A percentile compares a stretch with the other conserved stretches of the same genome.
Conservation (phyloP, 164 flowering plant species). For the Nelumbo lutea region DNA sequence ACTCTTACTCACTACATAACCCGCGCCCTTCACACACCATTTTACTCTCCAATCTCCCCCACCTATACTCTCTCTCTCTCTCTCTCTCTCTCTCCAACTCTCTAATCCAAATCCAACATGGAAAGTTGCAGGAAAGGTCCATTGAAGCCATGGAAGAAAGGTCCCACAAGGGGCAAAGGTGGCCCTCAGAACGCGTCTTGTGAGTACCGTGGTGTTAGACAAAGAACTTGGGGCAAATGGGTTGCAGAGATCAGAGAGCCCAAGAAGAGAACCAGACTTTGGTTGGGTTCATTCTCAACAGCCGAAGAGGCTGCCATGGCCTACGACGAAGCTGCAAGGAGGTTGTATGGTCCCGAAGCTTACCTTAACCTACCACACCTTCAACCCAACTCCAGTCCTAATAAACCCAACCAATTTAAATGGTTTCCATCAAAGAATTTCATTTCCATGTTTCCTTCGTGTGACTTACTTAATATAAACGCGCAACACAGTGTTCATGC, state of each 20-base stretch:
- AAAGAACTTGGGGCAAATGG: conserved; percentile 99
- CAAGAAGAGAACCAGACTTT: conserved; percentile 88
- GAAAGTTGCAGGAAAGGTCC: conserved; percentile 52
- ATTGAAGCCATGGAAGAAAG: conserved; percentile 91
- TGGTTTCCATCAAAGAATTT: conserved; percentile 82
- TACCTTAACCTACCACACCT: conserved; percentile 91
- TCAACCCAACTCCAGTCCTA: conserved; percentile 35
- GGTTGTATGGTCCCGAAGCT: conserved; percentile 89
- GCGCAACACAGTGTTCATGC: conserved; percentile 88
- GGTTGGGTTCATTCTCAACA: conserved; percentile 94
- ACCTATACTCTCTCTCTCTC: conserved; percentile 6
- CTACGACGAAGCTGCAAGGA: conserved; percentile 87
- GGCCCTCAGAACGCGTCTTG: conserved; percentile 93
- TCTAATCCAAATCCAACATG: conserved; percentile 31
- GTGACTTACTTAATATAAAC: conserved; percentile 70
- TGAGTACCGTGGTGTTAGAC: conserved; percentile 87
- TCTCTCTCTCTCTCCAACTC: background rate
- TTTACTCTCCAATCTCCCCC: conserved; percentile 8
- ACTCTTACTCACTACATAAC: conserved; percentile 41
- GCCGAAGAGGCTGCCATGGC: conserved; percentile 99
- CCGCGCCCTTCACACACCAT: conserved; percentile 32
- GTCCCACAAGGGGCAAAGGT: conserved; percentile 94
- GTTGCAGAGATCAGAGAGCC: conserved; percentile 98
- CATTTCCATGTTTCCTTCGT: conserved; percentile 69
- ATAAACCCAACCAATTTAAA: conserved; percentile 51